phyloP scores from a whole-genome alignment of 139 green algal species.

The Closterium sp. region DNA sequence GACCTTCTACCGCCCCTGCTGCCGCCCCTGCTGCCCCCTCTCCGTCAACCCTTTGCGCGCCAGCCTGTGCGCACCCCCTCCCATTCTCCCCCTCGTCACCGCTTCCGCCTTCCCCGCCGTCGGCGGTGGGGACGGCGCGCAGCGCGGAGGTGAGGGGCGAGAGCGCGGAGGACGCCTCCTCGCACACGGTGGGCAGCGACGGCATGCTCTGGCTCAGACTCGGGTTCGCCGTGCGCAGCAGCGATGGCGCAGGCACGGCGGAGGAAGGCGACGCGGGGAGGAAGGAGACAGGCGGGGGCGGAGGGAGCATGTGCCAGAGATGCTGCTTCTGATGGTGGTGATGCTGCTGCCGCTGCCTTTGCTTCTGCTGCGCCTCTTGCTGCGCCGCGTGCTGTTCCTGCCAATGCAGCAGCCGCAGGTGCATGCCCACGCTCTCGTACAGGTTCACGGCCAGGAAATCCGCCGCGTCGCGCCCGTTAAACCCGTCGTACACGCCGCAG shows the following conservation, averaged over 20 bases:
- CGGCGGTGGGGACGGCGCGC: neutral
- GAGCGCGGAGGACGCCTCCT: neutral
- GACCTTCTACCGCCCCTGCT: neutral
- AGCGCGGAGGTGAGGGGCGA: neutral
- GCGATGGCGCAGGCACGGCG: neutral
- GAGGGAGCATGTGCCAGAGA: neutral
- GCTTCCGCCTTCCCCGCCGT: neutral
- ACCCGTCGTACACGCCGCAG: constrained; percentile 42
- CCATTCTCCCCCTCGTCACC: neutral
- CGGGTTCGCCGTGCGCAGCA: neutral
- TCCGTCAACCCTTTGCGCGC: neutral
- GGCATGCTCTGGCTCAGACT: neutral
- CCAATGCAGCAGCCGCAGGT: constrained; percentile 30
- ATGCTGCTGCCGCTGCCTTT: neutral
- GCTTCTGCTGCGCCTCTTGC: neutral
- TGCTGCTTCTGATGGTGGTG: constrained; percentile 1
- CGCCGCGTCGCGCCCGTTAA: constrained; percentile 38
- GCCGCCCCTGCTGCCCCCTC: neutral
- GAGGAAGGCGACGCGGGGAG: neutral
- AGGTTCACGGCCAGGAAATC: constrained; percentile 41
- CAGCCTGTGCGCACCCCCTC: neutral
- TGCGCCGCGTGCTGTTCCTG: constrained; percentile 18
- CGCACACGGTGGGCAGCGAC: neutral
- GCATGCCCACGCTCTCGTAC: constrained; percentile 23
- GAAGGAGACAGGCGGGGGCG: neutral